Evolutionary conservation across 768 basidiomycete genomes (phyloP).

Genomic region (Trametes punicea): DNA sequence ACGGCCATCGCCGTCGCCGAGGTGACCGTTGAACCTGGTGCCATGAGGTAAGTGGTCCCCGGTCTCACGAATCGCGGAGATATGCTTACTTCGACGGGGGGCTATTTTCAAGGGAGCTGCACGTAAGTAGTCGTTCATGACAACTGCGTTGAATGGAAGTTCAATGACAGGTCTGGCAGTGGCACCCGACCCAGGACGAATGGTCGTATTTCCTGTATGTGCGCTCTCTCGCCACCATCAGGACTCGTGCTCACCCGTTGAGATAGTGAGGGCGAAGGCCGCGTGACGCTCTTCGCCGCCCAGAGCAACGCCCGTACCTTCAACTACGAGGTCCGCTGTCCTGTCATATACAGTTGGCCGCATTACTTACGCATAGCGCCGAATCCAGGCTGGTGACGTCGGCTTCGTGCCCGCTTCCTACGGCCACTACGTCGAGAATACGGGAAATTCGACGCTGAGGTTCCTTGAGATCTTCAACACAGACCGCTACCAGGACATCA

Average conservation of each 20-base stretch:
- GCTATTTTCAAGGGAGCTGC: conserved; percentile 39
- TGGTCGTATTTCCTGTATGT: conserved; percentile 37
- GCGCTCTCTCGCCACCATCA: background rate
- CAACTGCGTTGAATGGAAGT: background rate
- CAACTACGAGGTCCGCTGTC: conserved; percentile 40
- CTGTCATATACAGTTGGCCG: no score
- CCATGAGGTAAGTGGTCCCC: conserved; percentile 45
- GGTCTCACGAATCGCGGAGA: no score
- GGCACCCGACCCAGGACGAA: conserved; percentile 51
- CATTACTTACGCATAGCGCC: background rate
- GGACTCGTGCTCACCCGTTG: background rate
- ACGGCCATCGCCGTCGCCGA: conserved; percentile 55
- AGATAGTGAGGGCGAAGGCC: conserved; percentile 37
- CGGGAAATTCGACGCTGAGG: conserved; percentile 52
- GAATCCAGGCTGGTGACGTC: conserved; percentile 25
- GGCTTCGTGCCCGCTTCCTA: conserved; percentile 22
- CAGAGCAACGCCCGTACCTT: conserved; percentile 39
- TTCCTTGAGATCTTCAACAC: conserved; percentile 58
- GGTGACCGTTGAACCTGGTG: conserved; percentile 56
- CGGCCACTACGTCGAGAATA: conserved; percentile 64
- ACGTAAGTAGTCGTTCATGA: conserved; percentile 32
- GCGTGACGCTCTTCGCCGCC: conserved; percentile 43
- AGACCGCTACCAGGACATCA: conserved; percentile 54
- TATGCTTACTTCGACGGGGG: no score
- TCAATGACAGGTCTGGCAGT: conserved; percentile 29